phyloP scores from a whole-genome alignment of 2,329 filamentous ascomycete genomes.

The Lecanicillium sp. region DNA sequence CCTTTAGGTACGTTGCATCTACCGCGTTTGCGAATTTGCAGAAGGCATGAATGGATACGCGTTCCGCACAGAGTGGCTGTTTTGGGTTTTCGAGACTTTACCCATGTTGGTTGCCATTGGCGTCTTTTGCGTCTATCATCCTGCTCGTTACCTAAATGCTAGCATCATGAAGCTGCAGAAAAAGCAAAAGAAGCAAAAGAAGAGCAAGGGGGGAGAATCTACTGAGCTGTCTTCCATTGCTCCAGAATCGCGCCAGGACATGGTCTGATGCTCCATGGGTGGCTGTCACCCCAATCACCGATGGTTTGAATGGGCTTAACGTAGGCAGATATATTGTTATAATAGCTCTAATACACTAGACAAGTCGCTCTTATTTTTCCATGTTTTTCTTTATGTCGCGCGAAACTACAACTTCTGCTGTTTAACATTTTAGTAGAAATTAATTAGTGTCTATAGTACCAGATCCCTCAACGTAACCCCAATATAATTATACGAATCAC shows the following conservation, averaged over 20 bases:
- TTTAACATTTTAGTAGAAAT: no score
- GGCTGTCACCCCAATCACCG: no score
- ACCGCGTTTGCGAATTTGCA: conserved; percentile 43
- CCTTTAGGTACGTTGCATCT: conserved; percentile 38
- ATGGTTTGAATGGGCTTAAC: no score
- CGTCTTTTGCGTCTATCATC: conserved; percentile 41
- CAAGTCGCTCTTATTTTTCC: no score
- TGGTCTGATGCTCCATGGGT: neutral
- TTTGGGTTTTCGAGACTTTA: conserved; percentile 42
- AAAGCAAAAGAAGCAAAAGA: neutral
- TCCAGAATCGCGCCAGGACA: neutral
- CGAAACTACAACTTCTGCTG: no score
- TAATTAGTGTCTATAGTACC: neutral
- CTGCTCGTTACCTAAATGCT: conserved; percentile 27
- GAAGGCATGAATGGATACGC: conserved; percentile 41
- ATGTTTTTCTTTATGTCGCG: no score
- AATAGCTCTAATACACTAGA: no score
- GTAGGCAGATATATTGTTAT: no score
- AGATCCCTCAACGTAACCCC: conserved; percentile 5
- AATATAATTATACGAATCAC: conserved; percentile 13
- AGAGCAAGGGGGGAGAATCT: neutral
- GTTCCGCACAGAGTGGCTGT: conserved; percentile 42
- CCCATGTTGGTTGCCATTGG: conserved; percentile 39
- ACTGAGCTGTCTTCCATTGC: conserved; percentile 1
- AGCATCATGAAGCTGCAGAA: conserved; percentile 2